phyloP scores from a whole-genome alignment of 192 early-diverging fungal species.

The Coemansia sp. region DNA sequence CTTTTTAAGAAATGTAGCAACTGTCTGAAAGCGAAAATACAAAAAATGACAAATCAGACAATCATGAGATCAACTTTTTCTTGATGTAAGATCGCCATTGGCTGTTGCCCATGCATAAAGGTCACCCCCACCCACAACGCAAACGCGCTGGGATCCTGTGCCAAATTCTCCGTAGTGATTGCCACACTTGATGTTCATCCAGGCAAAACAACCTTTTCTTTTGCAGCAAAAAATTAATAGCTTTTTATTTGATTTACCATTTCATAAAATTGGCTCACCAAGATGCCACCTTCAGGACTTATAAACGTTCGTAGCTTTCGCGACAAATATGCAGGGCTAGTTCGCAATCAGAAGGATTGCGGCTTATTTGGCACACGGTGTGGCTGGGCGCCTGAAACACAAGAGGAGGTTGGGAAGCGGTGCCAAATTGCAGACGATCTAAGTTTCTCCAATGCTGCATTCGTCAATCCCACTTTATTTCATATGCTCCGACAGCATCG shows the following conservation, averaged over 20 bases:
- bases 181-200: no score
- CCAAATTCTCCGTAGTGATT: no score
- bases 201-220: no score
- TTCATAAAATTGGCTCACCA: not conserved
- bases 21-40: no score
- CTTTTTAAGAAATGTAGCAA: no score
- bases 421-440: constrained; percentile 51
- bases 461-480: constrained; percentile 56
- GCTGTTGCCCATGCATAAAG: no score
- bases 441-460: constrained; percentile 52
- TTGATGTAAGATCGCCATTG: no score
- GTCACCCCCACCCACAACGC: no score
- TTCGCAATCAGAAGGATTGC: constrained; percentile 44
- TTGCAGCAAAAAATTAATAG: not conserved
- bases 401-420: constrained; percentile 29
- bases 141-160: no score
- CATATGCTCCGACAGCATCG: constrained; percentile 56
- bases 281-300: constrained; percentile 50
- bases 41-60: no score
- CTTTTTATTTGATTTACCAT: no score
- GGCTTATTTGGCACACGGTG: constrained; percentile 35
- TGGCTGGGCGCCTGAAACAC: constrained; percentile 38
- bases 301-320: constrained; percentile 52
- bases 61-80: no score
- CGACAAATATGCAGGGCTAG: constrained; percentile 46